phyloP scores from a whole-genome alignment of 768 basidiomycete genomes.

The Boletus sp. region DNA sequence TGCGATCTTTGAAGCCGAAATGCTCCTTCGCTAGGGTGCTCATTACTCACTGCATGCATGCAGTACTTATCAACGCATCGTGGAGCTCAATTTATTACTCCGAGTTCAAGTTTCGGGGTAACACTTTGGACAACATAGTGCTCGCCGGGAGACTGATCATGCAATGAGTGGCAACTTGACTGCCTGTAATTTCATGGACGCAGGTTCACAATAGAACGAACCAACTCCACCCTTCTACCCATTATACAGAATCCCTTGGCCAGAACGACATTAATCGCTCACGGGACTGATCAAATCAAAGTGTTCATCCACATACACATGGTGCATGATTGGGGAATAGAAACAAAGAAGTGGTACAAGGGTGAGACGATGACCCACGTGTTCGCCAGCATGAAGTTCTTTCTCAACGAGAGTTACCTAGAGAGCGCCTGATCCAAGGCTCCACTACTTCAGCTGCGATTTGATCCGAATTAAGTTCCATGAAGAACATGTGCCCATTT shows the following conservation, averaged over 20 bases:
- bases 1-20: too few species aligned
- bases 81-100: neutral
- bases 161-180: too few species aligned
- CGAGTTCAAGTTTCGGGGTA: too few species aligned
- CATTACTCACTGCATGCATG: neutral
- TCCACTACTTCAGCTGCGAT: conserved; percentile 42
- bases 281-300: neutral
- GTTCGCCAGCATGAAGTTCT: neutral
- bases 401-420: conserved; percentile 3
- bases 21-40: neutral
- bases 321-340: neutral
- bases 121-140: neutral
- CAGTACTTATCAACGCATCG: neutral
- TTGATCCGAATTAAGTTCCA: conserved; percentile 48
- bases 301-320: neutral
- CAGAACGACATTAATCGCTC: neutral
- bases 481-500: conserved; percentile 58
- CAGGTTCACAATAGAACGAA: neutral
- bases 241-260: neutral
- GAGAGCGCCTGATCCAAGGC: conserved; percentile 36
- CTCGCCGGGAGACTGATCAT: neutral
- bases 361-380: neutral
- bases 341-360: neutral
- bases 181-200: neutral
- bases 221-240: neutral